These are phyloP conservation scores for Aspergillus tanneri DNA, from an alignment of 2,329 filamentous ascomycete species.

Conservation along the genomic window DNA sequence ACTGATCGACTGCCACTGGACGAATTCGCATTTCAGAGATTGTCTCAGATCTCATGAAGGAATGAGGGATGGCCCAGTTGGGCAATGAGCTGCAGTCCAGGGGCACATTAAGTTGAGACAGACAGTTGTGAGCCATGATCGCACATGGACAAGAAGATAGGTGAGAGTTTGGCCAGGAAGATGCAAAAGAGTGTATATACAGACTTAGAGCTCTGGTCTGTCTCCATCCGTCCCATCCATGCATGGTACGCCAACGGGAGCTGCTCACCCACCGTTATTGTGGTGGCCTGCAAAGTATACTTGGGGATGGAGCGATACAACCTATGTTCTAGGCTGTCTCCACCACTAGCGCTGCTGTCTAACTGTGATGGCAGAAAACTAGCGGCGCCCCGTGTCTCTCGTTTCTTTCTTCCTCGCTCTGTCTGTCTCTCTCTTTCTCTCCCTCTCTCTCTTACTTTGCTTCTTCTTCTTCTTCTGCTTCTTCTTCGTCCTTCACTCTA, in stretches of 20 bases:
- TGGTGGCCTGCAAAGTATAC: background rate
- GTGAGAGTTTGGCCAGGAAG: too few relatives aligned
- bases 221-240: too few relatives aligned
- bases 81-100: background rate
- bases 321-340: background rate
- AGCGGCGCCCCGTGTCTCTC: slow-evolving; percentile 6
- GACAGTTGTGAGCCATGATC: background rate
- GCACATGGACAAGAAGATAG: too few relatives aligned
- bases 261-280: too few relatives aligned
- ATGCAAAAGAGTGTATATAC: too few relatives aligned
- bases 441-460: slow-evolving; percentile 8
- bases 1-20: slow-evolving; percentile 1
- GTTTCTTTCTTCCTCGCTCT: background rate
- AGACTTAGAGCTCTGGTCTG: too few relatives aligned
- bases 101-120: background rate
- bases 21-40: too few relatives aligned
- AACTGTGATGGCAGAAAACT: background rate
- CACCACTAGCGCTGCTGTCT: slow-evolving; percentile 5
- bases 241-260: too few relatives aligned
- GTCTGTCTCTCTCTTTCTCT: background rate
- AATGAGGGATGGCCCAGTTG: background rate
- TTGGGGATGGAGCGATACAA: background rate
- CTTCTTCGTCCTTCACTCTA: too few relatives aligned
- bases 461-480: slow-evolving; percentile 6
- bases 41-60: too few relatives aligned